Base-by-base conservation (phyloP, 176 grass and related monocot genomes). In the Zoysia pacifica region DNA sequence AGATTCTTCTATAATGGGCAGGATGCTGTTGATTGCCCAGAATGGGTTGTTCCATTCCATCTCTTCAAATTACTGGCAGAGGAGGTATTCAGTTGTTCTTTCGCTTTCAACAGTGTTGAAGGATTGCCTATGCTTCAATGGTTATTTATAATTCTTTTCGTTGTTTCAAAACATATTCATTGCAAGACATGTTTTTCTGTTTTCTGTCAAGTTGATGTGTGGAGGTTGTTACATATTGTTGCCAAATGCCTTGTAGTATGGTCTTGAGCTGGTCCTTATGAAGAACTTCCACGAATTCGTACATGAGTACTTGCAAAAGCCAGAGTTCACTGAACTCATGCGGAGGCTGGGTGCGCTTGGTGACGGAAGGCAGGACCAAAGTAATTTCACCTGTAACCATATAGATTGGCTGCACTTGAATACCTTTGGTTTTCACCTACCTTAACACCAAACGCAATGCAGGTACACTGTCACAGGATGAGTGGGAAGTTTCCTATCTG, bases 201-300 rank as follows among this genome's bases (percentile, higher is more conserved):
- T 62, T 80, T 53, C 5, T 10, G 39, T 60, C 13, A 61, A 80
- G 12, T 68, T 80, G 35, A 75, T 81, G 56, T 48, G 74, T 46
- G 59, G 36, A 47, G 42, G 11, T 89, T 84, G 41, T 75, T 70
- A 78, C 20, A 67, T 54, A 65, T 78, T 80, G 53, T 53, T 68
- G 19, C 53, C 28, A 28, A 28, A 58, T 63, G 53, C 68, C 78
- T 72, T 52, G 47, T 86, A 95, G 96, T 91, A 91, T 89, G 90
- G 87, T 81, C 72, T 95, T 40, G 92, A 99, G 78, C 84, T 99
- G 18, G 86, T 95, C 75, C 82, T 99, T 61, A 88, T 73, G 71
- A 99, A 98, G 76, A 98, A 98, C 64, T 98, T 89, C 16, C 95
- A 94, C 11, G 95, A 94, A 85, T 94, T 98, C 84, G 90, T 94